These are phyloP conservation scores for Leccinum olivaceopallidum DNA, from an alignment of 768 basidiomycete genomes.

Conservation along the genomic window DNA sequence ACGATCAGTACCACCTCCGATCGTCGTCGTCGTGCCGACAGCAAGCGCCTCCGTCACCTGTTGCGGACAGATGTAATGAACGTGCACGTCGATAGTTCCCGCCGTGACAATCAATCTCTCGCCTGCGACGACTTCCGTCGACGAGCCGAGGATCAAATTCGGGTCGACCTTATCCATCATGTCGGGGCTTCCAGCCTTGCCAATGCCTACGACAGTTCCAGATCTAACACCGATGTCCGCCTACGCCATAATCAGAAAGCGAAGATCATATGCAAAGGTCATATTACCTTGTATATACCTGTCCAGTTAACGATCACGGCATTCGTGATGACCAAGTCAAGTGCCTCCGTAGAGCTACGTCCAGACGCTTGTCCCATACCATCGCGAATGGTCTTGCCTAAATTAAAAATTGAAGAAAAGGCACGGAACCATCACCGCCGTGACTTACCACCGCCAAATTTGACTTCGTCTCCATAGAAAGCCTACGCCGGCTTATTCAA, in stretches of 20 bases:
- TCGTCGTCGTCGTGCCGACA: slow-evolving; percentile 86
- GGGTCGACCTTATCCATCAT: slow-evolving; percentile 80
- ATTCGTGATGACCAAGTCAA: slow-evolving; percentile 95
- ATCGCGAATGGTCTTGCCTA: slow-evolving; percentile 92
- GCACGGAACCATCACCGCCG: not conserved
- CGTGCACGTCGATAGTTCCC: slow-evolving; percentile 88
- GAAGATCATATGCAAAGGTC: not conserved
- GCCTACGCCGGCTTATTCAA: slow-evolving; percentile 45
- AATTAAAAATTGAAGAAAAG: not conserved
- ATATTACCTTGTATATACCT: slow-evolving; percentile 85
- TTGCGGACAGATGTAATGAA: slow-evolving; percentile 96
- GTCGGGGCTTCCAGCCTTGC: slow-evolving; percentile 98
- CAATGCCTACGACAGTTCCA: slow-evolving; percentile 82
- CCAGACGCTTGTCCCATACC: slow-evolving; percentile 95
- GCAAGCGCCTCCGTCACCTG: slow-evolving; percentile 85
- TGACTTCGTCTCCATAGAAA: slow-evolving; percentile 93
- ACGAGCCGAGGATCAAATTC: slow-evolving; percentile 78
- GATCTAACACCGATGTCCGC: slow-evolving; percentile 93
- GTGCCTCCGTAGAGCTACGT: slow-evolving; percentile 58
- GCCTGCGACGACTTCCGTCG: slow-evolving; percentile 94
- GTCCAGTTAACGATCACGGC: slow-evolving; percentile 93
- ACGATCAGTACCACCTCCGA: slow-evolving; percentile 88
- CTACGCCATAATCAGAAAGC: slow-evolving; percentile 39
- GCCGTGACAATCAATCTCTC: slow-evolving; percentile 94
- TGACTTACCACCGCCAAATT: slow-evolving; percentile 87